Base-by-base conservation (phyloP, 495 filamentous ascomycete genomes). In the Polyplosphaeria fusca region DNA sequence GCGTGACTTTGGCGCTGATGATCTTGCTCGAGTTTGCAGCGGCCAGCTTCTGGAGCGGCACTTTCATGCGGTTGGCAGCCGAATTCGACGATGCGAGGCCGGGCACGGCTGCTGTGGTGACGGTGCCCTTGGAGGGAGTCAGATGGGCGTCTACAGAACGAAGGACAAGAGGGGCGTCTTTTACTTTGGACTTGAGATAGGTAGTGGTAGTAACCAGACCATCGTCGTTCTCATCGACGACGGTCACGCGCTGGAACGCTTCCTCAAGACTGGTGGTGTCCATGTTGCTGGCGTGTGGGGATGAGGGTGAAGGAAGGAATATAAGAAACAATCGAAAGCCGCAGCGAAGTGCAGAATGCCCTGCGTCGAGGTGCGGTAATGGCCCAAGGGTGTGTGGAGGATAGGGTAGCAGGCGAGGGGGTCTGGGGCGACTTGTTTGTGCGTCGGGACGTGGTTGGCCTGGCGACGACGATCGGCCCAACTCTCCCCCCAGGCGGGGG, bases 1-100 rank as follows among this genome's bases (percentile, higher is more conserved):
- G 76, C 3, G 80, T 84, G 53, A 86, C 83, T 35, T 83, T 77
- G 3, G 82, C 76, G 16, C 13, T 62, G 41, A 60, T 18, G 9
- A 59, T 32, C 39, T 64, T 68, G 59, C 39, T 52, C 3, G 64
- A 32, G 25, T 60, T 67, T 24, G 67, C 61, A 14, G 62, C 32
- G 27, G 68, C 69, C 5, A 72, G 52, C 47, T 74, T 74, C 52
- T 74, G 70, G 30, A 74, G 69, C 5, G 71, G 70, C 13, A 74
- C 63, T 55, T 74, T 74, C 64, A 72, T 65, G 32, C 70, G 66
- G 40, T 67, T 70, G 24, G 58, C 63, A n/a, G 56, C 61, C 9
- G 44, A 56, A 28, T 64, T 62, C 2, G 53, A 49, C 2, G 71
- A 39, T 24, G 61, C 52, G 27, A 74, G 66, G 52, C 67, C 66